Percentiles rank a stretch among this genome's conserved stretches.
Conservation (phyloP, 805 yeast genomes). For the Kuraishia piskuri region DNA sequence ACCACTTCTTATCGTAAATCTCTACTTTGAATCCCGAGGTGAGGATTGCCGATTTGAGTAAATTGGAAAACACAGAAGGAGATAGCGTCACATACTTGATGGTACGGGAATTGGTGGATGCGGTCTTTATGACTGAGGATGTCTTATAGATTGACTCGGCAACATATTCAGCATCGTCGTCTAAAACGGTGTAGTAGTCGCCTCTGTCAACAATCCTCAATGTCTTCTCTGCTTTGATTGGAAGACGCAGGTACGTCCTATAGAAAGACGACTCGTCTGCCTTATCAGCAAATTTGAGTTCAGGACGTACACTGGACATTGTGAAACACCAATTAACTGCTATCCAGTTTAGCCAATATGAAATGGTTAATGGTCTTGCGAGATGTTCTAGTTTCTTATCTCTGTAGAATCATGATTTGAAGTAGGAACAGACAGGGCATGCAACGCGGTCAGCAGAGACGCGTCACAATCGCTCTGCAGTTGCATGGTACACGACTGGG, state of each 20-base stretch:
- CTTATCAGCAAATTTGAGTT: conserved; percentile 46
- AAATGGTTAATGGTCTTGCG: too few relatives aligned
- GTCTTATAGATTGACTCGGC: conserved; percentile 85
- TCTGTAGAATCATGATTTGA: not conserved
- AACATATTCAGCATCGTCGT: conserved; percentile 68
- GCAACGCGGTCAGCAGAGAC: not conserved
- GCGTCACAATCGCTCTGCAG: not conserved
- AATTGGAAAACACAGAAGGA: conserved; percentile 56
- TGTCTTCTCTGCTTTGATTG: conserved; percentile 38
- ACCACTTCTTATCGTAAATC: conserved; percentile 65
- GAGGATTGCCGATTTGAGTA: conserved; percentile 59
- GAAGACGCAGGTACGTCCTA: conserved; percentile 37
- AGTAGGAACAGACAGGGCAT: not conserved
- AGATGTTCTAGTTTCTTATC: too few relatives aligned
- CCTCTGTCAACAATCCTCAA: conserved; percentile 74
- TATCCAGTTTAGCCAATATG: too few relatives aligned
- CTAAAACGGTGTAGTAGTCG: conserved; percentile 71
- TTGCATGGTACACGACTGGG: not conserved
- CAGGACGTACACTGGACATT: conserved; percentile 37
- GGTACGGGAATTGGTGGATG: conserved; percentile 27
- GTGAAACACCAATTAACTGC: not conserved
- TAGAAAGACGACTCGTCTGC: conserved; percentile 39
- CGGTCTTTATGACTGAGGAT: conserved; percentile 60
- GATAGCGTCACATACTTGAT: conserved; percentile 69
- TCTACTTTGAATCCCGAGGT: conserved; percentile 73